Evolutionary conservation across 192 early-diverging fungal species (phyloP).

Genomic region (Coemansia furcata): DNA sequence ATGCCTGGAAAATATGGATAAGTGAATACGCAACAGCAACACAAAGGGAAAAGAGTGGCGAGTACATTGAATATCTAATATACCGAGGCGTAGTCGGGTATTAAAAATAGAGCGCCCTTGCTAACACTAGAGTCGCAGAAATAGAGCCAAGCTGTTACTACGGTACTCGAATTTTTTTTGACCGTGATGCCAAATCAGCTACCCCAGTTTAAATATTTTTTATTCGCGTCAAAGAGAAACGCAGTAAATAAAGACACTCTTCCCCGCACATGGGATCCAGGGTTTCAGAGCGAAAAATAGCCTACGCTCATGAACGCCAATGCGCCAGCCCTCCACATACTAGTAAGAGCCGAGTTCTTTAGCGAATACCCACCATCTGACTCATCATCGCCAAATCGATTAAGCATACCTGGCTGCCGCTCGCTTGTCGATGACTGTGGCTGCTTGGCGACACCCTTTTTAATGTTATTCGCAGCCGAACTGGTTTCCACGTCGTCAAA

Average conservation of each 20-base stretch:
- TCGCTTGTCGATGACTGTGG: not conserved
- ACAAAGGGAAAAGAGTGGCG: not conserved
- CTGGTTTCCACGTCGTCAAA: not conserved
- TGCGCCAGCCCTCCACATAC: not conserved
- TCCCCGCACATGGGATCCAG: not conserved
- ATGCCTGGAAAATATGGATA: not conserved
- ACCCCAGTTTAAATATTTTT: not conserved
- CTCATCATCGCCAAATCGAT: conserved; percentile 10
- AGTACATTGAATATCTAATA: not conserved
- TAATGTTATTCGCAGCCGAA: not conserved
- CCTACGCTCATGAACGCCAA: not conserved
- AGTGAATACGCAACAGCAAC: not conserved
- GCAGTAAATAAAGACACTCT: not conserved
- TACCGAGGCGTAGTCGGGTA: not conserved
- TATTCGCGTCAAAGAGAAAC: not conserved
- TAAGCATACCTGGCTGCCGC: conserved; percentile 3
- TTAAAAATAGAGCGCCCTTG: not conserved
- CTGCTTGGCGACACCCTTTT: not conserved
- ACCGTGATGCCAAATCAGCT: not conserved
- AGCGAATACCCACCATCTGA: not conserved
- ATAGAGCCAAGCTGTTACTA: not conserved
- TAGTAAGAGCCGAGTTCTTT: not conserved
- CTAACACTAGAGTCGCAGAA: not conserved
- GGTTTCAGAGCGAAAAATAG: conserved; percentile 1
- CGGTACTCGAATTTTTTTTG: not conserved